These are phyloP conservation scores for Corylus americana DNA, from an alignment of 306 rosid genomes.

Conservation along the genomic window DNA sequence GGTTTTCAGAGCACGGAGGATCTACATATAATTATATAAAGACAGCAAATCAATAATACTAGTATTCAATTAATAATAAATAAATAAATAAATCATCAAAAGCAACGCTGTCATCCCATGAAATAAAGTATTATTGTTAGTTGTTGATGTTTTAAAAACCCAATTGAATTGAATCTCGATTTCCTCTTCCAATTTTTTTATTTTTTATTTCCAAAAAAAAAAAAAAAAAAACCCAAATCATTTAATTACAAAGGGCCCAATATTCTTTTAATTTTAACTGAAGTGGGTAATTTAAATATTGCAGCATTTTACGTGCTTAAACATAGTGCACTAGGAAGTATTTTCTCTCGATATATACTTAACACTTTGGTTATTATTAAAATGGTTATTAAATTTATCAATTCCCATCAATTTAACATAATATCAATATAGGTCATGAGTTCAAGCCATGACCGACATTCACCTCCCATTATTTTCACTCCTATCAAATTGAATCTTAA, in stretches of 20 bases:
- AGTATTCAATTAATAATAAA: neutral
- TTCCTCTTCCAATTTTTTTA: too few relatives aligned
- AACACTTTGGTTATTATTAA: too few relatives aligned
- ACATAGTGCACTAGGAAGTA: too few relatives aligned
- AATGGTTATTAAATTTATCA: too few relatives aligned
- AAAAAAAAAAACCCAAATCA: too few relatives aligned
- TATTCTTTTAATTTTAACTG: neutral
- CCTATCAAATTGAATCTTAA: too few relatives aligned
- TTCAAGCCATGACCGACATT: too few relatives aligned
- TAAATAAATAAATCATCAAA: neutral
- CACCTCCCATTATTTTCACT: too few relatives aligned
- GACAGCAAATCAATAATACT: neutral
- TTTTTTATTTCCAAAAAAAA: neutral
- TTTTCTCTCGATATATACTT: too few relatives aligned
- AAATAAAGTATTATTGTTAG: slow-evolving; percentile 2
- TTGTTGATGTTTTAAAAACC: neutral
- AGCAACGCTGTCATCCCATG: neutral
- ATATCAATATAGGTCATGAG: neutral
- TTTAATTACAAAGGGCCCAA: neutral
- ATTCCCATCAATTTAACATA: neutral
- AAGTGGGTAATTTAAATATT: neutral
- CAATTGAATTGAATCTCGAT: neutral
- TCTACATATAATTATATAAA: too few relatives aligned
- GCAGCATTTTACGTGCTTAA: too few relatives aligned
- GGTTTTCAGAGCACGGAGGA: too few relatives aligned